These are phyloP conservation scores for Tolypocladium guangdongense DNA, from an alignment of 2,329 filamentous ascomycete genomes.

Conservation along the genomic window DNA sequence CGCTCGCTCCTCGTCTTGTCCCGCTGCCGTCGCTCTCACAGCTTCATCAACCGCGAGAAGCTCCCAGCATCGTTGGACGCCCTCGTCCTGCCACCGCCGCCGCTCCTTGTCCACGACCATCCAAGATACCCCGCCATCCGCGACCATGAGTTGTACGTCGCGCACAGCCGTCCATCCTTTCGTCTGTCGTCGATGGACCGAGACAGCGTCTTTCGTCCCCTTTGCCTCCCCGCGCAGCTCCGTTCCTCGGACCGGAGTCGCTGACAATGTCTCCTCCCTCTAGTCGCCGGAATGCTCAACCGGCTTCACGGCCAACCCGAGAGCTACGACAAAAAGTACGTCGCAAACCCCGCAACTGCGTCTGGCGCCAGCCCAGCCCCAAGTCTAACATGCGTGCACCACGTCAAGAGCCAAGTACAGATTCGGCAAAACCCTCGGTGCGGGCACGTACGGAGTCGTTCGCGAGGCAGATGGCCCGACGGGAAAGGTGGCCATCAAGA, in stretches of 20 bases:
- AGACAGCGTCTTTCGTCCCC: too few relatives aligned
- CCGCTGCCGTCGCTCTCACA: background rate
- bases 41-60: background rate
- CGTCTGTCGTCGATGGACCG: too few relatives aligned
- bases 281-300: conserved; percentile 85
- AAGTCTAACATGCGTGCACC: too few relatives aligned
- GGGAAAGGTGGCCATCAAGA: conserved; percentile 91
- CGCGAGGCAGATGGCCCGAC: conserved; percentile 79
- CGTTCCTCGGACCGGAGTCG: too few relatives aligned
- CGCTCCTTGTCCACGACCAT: background rate
- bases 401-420: conserved; percentile 64
- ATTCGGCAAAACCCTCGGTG: conserved; percentile 88
- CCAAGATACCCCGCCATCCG: conserved; percentile 14
- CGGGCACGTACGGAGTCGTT: conserved; percentile 96
- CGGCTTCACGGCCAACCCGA: conserved; percentile 94
- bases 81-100: background rate
- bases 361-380: background rate
- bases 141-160: conserved; percentile 22
- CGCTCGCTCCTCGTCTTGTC: too few relatives aligned
- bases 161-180: too few relatives aligned
- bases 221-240: too few relatives aligned
- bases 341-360: too few relatives aligned
- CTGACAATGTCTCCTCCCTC: background rate
- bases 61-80: background rate
- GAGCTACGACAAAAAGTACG: conserved; percentile 95